phyloP scores from a whole-genome alignment of 2,329 filamentous ascomycete genomes.

The Pseudogymnoascus sp. region DNA sequence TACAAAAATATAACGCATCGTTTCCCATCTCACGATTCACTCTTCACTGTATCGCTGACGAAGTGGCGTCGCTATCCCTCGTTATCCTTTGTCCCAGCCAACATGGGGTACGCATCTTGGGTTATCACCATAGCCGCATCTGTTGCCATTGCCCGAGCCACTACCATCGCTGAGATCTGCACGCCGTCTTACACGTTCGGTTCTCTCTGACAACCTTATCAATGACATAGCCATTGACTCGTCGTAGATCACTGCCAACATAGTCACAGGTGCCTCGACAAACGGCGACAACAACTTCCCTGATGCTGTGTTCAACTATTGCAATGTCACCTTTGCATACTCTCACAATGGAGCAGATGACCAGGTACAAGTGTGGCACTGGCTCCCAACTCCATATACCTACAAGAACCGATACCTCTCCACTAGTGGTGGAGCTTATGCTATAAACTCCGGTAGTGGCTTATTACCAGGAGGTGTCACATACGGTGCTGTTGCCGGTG shows the following conservation, averaged over 20 bases:
- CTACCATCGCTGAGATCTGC: slow-evolving; percentile 6
- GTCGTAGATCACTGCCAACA: slow-evolving; percentile 30
- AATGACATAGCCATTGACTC: slow-evolving; percentile 20
- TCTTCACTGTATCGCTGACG: not conserved
- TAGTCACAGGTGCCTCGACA: slow-evolving; percentile 28
- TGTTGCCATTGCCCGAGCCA: slow-evolving; percentile 3
- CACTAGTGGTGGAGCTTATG: slow-evolving; percentile 38
- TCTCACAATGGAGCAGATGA: slow-evolving; percentile 34
- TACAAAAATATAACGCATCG: not conserved
- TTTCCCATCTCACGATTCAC: not conserved
- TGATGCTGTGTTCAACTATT: slow-evolving; percentile 32
- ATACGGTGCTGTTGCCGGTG: slow-evolving; percentile 40
- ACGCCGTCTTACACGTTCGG: slow-evolving; percentile 7
- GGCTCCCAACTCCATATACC: slow-evolving; percentile 33
- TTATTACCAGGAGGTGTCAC: slow-evolving; percentile 33
- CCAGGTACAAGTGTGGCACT: slow-evolving; percentile 32
- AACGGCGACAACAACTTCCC: slow-evolving; percentile 24
- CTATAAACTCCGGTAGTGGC: slow-evolving; percentile 32
- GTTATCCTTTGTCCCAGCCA: not conserved
- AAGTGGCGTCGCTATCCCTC: too few species aligned
- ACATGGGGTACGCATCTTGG: slow-evolving; percentile 6
- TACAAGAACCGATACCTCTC: slow-evolving; percentile 40
- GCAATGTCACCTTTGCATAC: slow-evolving; percentile 40
- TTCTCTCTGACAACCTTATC: not conserved
- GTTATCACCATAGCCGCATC: not conserved